Conservation (phyloP, 2,329 filamentous ascomycete genomes). For the Colletotrichum sp. region DNA sequence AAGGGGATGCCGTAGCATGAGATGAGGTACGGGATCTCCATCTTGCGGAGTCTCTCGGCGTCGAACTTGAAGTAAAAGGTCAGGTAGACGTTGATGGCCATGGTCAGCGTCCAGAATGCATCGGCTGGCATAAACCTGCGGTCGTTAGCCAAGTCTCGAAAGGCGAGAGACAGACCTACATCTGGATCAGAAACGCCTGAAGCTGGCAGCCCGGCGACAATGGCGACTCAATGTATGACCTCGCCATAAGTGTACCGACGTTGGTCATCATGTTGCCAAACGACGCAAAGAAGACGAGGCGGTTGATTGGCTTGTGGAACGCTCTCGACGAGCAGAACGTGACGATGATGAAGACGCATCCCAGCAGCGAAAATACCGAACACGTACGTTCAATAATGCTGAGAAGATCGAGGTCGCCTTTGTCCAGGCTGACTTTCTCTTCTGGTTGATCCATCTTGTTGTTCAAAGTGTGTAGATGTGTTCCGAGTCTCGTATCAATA, state of each 20-base stretch:
- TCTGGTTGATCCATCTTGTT: background rate
- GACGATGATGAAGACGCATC: slow-evolving; percentile 72
- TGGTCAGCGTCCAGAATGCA: slow-evolving; percentile 78
- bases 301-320: slow-evolving; percentile 88
- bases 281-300: slow-evolving; percentile 82
- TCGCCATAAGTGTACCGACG: slow-evolving; percentile 76
- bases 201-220: slow-evolving; percentile 67
- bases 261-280: slow-evolving; percentile 83
- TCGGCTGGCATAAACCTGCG: slow-evolving; percentile 80
- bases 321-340: slow-evolving; percentile 72
- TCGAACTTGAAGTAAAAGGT: slow-evolving; percentile 81
- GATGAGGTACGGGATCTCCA: slow-evolving; percentile 75
- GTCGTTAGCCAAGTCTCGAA: slow-evolving; percentile 4
- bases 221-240: slow-evolving; percentile 57
- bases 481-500: background rate
- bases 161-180: slow-evolving; percentile 58
- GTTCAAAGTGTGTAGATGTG: background rate
- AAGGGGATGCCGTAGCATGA: slow-evolving; percentile 77
- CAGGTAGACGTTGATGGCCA: slow-evolving; percentile 84
- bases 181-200: slow-evolving; percentile 82
- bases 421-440: background rate
- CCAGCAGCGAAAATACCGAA: slow-evolving; percentile 74
- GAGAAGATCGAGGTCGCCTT: slow-evolving; percentile 57
- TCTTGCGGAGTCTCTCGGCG: slow-evolving; percentile 62
- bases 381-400: slow-evolving; percentile 69